Evolutionary conservation across 148 eudicot genomes (phyloP).

Genomic region (Rhododendron henanense): DNA sequence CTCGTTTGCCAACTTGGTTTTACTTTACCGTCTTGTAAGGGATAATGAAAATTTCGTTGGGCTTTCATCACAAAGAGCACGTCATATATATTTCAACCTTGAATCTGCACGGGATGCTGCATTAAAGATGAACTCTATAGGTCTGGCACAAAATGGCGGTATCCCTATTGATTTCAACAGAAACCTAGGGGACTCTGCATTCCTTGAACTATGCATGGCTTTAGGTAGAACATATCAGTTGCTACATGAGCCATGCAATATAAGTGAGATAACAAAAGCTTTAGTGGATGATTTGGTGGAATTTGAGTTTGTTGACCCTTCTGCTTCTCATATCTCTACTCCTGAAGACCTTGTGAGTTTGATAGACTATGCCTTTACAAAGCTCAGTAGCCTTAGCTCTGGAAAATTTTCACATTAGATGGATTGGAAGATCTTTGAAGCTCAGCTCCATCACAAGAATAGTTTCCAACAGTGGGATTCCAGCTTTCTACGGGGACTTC

Average conservation of each 20-base stretch:
- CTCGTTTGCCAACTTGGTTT: conserved; percentile 60
- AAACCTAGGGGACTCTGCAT: conserved; percentile 41
- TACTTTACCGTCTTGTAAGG: conserved; percentile 33
- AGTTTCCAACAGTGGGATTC: not conserved
- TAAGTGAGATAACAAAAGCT: conserved; percentile 8
- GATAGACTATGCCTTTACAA: conserved; percentile 31
- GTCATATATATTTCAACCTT: conserved; percentile 49
- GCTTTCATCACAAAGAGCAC: conserved; percentile 32
- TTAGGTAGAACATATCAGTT: conserved; percentile 40
- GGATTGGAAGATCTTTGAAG: conserved; percentile 2
- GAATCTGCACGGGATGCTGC: conserved; percentile 37
- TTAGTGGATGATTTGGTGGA: conserved; percentile 19
- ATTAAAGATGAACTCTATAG: conserved; percentile 43
- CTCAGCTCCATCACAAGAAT: not conserved
- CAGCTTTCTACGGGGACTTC: not conserved
- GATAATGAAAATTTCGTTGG: conserved; percentile 4
- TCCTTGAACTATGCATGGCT: conserved; percentile 36
- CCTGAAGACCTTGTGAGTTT: conserved; percentile 44
- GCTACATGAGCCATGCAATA: conserved; percentile 33
- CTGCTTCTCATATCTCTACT: conserved; percentile 25
- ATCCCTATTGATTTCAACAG: conserved; percentile 32
- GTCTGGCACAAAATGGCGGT: conserved; percentile 27
- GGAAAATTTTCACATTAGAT: not conserved
- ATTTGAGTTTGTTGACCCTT: conserved; percentile 13
- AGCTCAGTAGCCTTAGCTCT: conserved; percentile 8